Conservation (phyloP, 2,329 filamentous ascomycete species). For the Colletotrichum costaricense region DNA sequence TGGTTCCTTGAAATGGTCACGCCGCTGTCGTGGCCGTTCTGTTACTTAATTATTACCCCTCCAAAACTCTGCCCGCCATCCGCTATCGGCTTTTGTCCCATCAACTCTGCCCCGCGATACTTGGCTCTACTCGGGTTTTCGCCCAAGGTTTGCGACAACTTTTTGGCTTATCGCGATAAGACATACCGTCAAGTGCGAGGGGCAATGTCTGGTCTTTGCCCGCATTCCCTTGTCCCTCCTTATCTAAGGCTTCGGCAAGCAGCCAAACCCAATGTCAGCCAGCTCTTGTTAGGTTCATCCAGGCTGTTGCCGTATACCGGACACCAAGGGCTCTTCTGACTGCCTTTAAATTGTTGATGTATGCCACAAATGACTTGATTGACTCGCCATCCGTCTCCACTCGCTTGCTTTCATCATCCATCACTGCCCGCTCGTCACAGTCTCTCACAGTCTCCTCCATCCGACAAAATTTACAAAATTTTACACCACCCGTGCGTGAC, state of each 20-base stretch:
- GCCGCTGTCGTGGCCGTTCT: conserved; percentile 20
- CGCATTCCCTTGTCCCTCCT: conserved; percentile 25
- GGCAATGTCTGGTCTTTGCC: conserved; percentile 10
- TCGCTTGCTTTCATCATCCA: conserved; percentile 34
- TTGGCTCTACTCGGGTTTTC: not conserved
- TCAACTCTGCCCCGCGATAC: conserved; percentile 32
- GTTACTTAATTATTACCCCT: conserved; percentile 39
- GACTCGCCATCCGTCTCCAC: conserved; percentile 35
- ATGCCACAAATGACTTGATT: conserved; percentile 28
- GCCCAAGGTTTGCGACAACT: not conserved
- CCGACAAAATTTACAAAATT: conserved; percentile 34
- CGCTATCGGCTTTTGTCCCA: conserved; percentile 40
- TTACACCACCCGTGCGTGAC: conserved; percentile 30
- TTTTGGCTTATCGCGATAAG: conserved; percentile 20
- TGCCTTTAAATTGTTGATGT: not conserved
- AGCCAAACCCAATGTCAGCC: conserved; percentile 26
- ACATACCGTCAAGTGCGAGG: conserved; percentile 1
- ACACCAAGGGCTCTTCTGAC: conserved; percentile 9
- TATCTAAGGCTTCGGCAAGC: conserved; percentile 13
- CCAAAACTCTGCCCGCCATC: conserved; percentile 27
- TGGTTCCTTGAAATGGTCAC: conserved; percentile 24
- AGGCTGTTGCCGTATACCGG: conserved; percentile 8
- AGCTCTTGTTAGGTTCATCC: conserved; percentile 10
- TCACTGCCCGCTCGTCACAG: conserved; percentile 23
- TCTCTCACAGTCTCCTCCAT: conserved; percentile 21